Evolutionary conservation across 1,284 basidiomycete genomes (phyloP).

Genomic region (Pseudozyma pruni): DNA sequence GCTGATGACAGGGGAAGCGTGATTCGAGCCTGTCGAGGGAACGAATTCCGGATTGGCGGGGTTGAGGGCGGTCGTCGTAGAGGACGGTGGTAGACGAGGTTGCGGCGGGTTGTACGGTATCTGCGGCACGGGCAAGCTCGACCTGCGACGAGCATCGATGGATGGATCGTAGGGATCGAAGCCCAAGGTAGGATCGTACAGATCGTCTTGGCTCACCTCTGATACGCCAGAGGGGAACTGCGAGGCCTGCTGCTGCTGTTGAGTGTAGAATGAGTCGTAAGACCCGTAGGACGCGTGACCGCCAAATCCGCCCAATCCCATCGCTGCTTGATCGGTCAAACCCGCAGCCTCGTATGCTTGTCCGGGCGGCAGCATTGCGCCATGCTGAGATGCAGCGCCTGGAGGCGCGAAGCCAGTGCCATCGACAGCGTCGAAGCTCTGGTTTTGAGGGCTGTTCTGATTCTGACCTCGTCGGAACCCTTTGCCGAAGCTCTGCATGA

Average conservation of each 20-base stretch:
- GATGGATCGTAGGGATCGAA: constrained; percentile 47
- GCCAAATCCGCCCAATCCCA: constrained; percentile 24
- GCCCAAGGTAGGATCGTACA: constrained; percentile 44
- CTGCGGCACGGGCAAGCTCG: constrained; percentile 43
- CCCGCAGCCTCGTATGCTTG: constrained; percentile 10
- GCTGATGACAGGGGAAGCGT: constrained; percentile 38
- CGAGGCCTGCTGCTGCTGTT: constrained; percentile 12
- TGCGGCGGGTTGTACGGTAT: constrained; percentile 14
- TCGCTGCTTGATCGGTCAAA: constrained; percentile 21
- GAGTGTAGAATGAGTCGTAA: constrained; percentile 24
- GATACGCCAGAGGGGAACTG: constrained; percentile 34
- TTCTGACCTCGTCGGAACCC: constrained; percentile 36
- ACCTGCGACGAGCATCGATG: constrained; percentile 38
- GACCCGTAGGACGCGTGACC: constrained; percentile 13
- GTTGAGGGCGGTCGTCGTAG: constrained; percentile 35
- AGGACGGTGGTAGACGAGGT: constrained; percentile 14
- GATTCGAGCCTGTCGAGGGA: constrained; percentile 45
- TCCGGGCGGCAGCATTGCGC: constrained; percentile 27
- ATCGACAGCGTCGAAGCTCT: constrained; percentile 31
- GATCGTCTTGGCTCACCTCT: constrained; percentile 45
- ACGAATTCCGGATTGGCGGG: constrained; percentile 56
- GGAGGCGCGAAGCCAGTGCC: constrained; percentile 15
- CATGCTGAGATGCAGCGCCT: constrained; percentile 6
- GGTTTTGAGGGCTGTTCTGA: constrained; percentile 12
- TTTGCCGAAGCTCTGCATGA: constrained; percentile 47